Conservation (phyloP, 169 alveolate species). For the Ichthyophthirius multifiliis region DNA sequence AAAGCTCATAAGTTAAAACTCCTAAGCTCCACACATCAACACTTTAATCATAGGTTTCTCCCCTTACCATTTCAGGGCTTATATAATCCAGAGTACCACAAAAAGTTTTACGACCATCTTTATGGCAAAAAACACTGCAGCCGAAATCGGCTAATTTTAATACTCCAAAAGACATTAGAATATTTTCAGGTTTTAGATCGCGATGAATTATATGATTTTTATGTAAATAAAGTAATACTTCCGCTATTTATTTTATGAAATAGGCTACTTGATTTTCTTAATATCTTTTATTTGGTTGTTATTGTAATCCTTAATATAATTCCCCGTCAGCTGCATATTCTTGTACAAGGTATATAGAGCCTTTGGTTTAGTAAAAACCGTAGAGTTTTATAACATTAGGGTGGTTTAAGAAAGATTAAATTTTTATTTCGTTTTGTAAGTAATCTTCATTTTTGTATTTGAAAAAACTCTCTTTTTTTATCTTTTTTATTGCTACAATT, state of each 20-base stretch:
- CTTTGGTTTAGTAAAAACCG: constrained; percentile 56
- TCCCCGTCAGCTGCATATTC: constrained; percentile 72
- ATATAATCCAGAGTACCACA: constrained; percentile 83
- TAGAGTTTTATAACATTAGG: constrained; percentile 54
- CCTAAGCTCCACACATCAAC: constrained; percentile 80
- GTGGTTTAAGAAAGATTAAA: constrained; percentile 50
- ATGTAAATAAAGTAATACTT: constrained; percentile 42
- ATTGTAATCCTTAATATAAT: constrained; percentile 39
- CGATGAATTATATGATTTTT: constrained; percentile 58
- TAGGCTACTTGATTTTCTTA: constrained; percentile 38
- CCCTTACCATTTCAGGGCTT: constrained; percentile 78
- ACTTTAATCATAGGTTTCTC: constrained; percentile 58
- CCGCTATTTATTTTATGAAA: constrained; percentile 29
- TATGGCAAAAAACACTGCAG: constrained; percentile 58
- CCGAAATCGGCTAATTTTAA: constrained; percentile 81
- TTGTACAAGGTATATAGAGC: constrained; percentile 52
- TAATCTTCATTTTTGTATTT: neutral
- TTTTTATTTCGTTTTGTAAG: constrained; percentile 30
- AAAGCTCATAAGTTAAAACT: constrained; percentile 60
- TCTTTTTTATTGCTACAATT: constrained; percentile 5
- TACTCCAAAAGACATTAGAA: constrained; percentile 43
- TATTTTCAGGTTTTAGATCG: constrained; percentile 80
- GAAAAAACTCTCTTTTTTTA: neutral
- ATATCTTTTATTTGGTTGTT: constrained; percentile 28
- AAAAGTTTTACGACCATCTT: constrained; percentile 50